Evolutionary conservation across 441 rosid genomes (phyloP).

Genomic region (Erodium trifolium): DNA sequence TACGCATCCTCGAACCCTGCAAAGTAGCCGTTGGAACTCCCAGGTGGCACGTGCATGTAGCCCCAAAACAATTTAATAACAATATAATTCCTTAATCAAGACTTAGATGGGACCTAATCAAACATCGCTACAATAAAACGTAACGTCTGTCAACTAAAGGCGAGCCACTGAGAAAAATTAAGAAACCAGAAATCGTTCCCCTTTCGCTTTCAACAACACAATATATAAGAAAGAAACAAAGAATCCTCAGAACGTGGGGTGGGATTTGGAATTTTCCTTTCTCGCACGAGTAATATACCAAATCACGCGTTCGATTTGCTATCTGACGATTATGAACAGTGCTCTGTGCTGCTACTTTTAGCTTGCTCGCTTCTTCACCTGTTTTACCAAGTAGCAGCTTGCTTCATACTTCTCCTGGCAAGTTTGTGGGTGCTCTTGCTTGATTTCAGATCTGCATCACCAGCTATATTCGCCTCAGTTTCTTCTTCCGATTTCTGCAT

Average conservation of each 20-base stretch:
- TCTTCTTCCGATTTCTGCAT: not conserved
- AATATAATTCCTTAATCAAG: not conserved
- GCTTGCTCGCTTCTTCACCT: not conserved
- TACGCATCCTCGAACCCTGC: no score
- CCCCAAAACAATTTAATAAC: no score
- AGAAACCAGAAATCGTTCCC: not conserved
- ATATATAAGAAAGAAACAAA: not conserved
- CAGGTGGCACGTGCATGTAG: no score
- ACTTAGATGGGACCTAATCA: not conserved
- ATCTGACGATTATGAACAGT: not conserved
- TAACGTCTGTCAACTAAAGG: not conserved
- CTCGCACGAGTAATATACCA: not conserved
- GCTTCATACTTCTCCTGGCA: not conserved
- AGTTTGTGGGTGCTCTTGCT: not conserved
- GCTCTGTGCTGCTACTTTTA: not conserved
- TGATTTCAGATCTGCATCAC: slow-evolving; percentile 5
- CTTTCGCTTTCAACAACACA: slow-evolving; percentile 2
- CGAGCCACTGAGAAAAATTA: not conserved
- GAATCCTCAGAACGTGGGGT: not conserved
- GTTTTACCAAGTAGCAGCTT: not conserved
- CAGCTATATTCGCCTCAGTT: not conserved
- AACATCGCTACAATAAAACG: slow-evolving; percentile 3
- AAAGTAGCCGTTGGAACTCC: no score
- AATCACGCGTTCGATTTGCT: slow-evolving; percentile 1
- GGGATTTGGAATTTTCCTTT: not conserved